Percentiles rank a stretch among this genome's conserved stretches.
Evolutionary conservation across 768 basidiomycete species (phyloP).

Genomic region (Porphyrellus cyaneotinctus): DNA sequence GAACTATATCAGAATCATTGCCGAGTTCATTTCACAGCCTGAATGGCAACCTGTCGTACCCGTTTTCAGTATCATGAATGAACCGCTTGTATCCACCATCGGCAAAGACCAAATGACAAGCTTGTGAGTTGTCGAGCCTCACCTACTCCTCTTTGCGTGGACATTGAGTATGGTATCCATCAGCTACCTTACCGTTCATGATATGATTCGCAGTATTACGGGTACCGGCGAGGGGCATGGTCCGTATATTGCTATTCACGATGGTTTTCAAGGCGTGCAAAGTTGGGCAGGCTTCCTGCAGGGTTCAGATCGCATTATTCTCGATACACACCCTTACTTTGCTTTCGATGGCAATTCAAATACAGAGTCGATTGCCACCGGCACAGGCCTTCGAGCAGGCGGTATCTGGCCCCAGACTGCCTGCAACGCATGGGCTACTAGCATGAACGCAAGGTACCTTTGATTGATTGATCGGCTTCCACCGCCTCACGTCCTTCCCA

Average conservation of each 20-base stretch:
- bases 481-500: constrained; percentile 15
- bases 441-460: constrained; percentile 43
- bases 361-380: constrained; percentile 32
- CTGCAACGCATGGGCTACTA: constrained; percentile 55
- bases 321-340: constrained; percentile 71
- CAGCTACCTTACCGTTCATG: constrained; percentile 56
- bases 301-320: constrained; percentile 57
- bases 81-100: constrained; percentile 49
- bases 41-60: constrained; percentile 61
- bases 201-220: constrained; percentile 67
- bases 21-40: constrained; percentile 79
- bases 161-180: constrained; percentile 2
- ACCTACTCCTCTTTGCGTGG: background rate
- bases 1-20: constrained; percentile 68
- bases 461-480: background rate
- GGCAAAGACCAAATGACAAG: constrained; percentile 50
- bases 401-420: constrained; percentile 48
- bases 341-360: constrained; percentile 46
- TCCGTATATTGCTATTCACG: constrained; percentile 57
- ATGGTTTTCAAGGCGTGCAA: constrained; percentile 49
- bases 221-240: constrained; percentile 66
- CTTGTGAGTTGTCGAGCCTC: constrained; percentile 48
- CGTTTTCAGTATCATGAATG: constrained; percentile 63
- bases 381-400: constrained; percentile 33
- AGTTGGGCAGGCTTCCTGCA: constrained; percentile 48